phyloP scores from a whole-genome alignment of 2,329 filamentous ascomycete species.

The Colletotrichum abscissum region DNA sequence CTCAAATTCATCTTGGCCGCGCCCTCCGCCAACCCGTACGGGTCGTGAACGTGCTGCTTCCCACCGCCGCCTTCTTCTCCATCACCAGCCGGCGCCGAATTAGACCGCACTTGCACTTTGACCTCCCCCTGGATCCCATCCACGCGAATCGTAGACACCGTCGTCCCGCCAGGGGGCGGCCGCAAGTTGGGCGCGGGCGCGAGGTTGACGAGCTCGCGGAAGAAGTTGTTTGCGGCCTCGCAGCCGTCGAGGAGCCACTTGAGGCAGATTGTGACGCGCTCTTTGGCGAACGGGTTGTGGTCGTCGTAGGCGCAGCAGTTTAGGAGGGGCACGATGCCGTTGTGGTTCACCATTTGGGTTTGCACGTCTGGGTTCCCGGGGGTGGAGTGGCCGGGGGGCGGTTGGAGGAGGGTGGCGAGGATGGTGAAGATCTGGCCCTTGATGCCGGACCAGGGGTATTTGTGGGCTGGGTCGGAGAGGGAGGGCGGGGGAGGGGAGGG shows the following conservation, averaged over 20 bases:
- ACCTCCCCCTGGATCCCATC: constrained; percentile 69
- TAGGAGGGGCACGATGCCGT: constrained; percentile 87
- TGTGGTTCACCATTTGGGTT: constrained; percentile 85
- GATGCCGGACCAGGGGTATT: constrained; percentile 77
- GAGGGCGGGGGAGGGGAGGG: constrained; percentile 55
- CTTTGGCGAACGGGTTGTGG: constrained; percentile 93
- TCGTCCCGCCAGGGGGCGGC: constrained; percentile 47
- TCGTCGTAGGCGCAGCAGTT: constrained; percentile 93
- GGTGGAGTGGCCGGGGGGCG: constrained; percentile 71
- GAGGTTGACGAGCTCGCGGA: constrained; percentile 70
- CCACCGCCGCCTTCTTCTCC: constrained; percentile 25
- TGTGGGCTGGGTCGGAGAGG: constrained; percentile 73
- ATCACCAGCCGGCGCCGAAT: constrained; percentile 26
- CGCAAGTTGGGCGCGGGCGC: constrained; percentile 52
- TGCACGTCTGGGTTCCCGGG: constrained; percentile 82
- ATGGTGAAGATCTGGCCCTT: constrained; percentile 95
- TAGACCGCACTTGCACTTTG: constrained; percentile 61
- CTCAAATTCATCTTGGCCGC: constrained; percentile 53
- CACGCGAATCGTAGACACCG: constrained; percentile 59
- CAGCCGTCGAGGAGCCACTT: constrained; percentile 85
- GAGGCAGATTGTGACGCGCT: constrained; percentile 89
- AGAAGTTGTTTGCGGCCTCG: constrained; percentile 77
- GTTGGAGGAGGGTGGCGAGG: constrained; percentile 88
- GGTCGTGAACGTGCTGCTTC: constrained; percentile 38
- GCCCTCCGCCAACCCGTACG: constrained; percentile 55